Evolutionary conservation across 1,284 basidiomycete species (phyloP), one percentile per base, ranked within the genome.

Genomic region (Cryptococcus amylolentus): DNA sequence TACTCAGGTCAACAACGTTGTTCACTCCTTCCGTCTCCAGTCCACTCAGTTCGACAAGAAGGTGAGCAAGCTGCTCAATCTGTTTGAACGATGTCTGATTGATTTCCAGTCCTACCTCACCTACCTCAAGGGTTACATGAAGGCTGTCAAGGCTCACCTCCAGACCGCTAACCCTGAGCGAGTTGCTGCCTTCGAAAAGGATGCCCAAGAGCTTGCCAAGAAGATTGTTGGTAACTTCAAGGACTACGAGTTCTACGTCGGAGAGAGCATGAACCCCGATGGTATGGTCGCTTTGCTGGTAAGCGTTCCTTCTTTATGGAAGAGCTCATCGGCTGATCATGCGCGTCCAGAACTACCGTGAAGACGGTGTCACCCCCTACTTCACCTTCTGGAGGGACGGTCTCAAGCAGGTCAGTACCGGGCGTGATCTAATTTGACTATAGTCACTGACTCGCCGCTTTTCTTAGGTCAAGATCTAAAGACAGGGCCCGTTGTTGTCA

Each of bases 301-400:
- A 70, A 75, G 78, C 77, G 42, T 70, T 64, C 14, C 69, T 56
- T 69, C 68, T 64, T 49, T 2, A 27, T 45, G 23, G 14, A 23
- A 26, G 10, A 18, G 9, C 0, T 13, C 26, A 46, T 28, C 12
- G 6, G 16, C 56, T 55, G 38, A 54, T 41, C 38, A 49, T 51
- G n/a, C 18, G 35, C n/a, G 9, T 14, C 23, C 46, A 70, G 71
- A 77, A 77, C 72, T 82, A 82, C 79, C 78, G 81, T 55, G 81
- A 82, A 75, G 81, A 83, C 68, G 81, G 82, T 63, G 72, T 76
- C 56, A 83, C 82, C 52, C 94, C 73, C 48, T 98, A 89, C 80
- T 86, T 95, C 79, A 91, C 86, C 41, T 88, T 94, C 82, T 95
- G 91, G 91, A 92, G 88, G 80, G 85, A 95, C 77, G 92, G 92